Base-by-base conservation (phyloP, 1,139 yeast species). In the Suhomyces atakaporum region DNA sequence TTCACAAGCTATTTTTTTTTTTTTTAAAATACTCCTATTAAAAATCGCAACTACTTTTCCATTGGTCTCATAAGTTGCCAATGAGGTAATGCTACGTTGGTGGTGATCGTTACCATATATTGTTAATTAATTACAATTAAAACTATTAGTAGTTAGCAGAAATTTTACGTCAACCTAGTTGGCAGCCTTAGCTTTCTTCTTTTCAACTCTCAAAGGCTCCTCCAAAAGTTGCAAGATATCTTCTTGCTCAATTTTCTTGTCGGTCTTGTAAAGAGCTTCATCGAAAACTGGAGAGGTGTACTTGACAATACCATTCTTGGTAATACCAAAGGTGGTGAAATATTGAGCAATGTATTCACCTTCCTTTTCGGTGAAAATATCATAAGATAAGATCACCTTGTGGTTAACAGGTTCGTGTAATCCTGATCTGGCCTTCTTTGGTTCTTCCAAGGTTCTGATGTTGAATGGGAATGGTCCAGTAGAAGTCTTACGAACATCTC, bases 301-400 rank as follows among this genome's bases (percentile, higher is more conserved):
- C 67, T 77, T 79, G 50, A 82, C 78, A 50, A 81, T 70, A 39
- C 92, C 92, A 53, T 77, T 79, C 63, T 79, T 79, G 58, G 90
- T 84, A 51, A 85, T 63, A 35, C 86, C 90, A 53, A 84, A 77
- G 32, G 94, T 85, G 48, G 89, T 79, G 67, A 81, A 84, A 62
- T 70, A 81, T 66, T 84, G 89, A 26, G 86, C 88, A 51, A 84
- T 75, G 45, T 60, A 66, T 57, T 80, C 84, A 40, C 81, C 84
- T 49, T 81, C 81, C 67, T 79, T 81, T 56, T 82, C 90, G 54
- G 77, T 72, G 60, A 76, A 73, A 42, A 84, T 75, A 45, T 84
- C 90, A 59, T 84, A 84, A 33, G 87, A 79, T 57, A 77, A 73
- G 51, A 83, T 73, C 37, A 83, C 79, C 51, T 77, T 75, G 63